Conservation (phyloP, 2,329 filamentous ascomycete genomes). For the Cordyceps cicadae region DNA sequence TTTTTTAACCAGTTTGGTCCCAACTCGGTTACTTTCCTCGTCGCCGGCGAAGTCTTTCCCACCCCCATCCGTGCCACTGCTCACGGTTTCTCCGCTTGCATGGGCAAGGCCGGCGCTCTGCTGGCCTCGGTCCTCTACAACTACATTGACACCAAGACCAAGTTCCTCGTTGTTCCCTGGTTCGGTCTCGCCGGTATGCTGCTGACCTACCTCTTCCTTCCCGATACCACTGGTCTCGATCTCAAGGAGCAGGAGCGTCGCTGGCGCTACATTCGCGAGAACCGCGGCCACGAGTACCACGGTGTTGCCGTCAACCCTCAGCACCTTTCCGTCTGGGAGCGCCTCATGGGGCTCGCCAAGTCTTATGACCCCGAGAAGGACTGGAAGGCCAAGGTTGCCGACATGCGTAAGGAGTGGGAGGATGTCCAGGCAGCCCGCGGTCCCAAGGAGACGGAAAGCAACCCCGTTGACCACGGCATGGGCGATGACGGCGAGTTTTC, state of each 20-base stretch:
- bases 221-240: constrained; percentile 94
- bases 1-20: constrained; percentile 99
- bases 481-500: constrained; percentile 43
- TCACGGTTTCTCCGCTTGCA: constrained; percentile 88
- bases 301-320: constrained; percentile 85
- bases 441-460: constrained; percentile 39
- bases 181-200: constrained; percentile 84
- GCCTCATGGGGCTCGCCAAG: constrained; percentile 68
- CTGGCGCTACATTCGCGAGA: constrained; percentile 77
- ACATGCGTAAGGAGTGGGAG: constrained; percentile 63
- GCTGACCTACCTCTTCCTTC: constrained; percentile 76
- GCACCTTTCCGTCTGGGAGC: constrained; percentile 85
- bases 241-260: constrained; percentile 95
- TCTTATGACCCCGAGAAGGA: constrained; percentile 76
- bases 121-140: constrained; percentile 85
- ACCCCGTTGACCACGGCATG: constrained; percentile 24
- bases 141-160: constrained; percentile 77
- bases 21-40: constrained; percentile 93
- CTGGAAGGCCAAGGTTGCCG: constrained; percentile 74
- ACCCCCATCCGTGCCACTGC: constrained; percentile 88
- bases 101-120: constrained; percentile 82
- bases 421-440: constrained; percentile 37
- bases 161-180: constrained; percentile 92
- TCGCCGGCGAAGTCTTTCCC: constrained; percentile 93
- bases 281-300: constrained; percentile 76